These are phyloP conservation scores for Phlebopus sp. DNA, from an alignment of 1,284 basidiomycete species.

Conservation along the genomic window DNA sequence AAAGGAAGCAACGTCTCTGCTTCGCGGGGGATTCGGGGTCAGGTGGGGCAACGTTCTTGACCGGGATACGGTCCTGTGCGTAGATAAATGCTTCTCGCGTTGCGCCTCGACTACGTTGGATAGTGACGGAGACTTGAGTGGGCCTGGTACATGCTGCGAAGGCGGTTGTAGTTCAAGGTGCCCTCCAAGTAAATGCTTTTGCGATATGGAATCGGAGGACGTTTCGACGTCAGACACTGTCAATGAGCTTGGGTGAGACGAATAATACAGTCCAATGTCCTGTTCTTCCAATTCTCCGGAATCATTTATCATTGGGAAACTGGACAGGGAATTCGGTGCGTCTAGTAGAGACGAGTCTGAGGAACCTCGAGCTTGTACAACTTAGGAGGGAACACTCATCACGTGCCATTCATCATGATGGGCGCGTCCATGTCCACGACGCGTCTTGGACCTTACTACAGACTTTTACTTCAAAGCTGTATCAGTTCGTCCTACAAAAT, in stretches of 20 bases:
- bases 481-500: slow-evolving; percentile 10
- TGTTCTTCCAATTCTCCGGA: slow-evolving; percentile 25
- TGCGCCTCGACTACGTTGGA: slow-evolving; percentile 17
- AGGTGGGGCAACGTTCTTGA: slow-evolving; percentile 41
- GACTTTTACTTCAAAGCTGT: no score
- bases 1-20: slow-evolving; percentile 23
- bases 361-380: no score
- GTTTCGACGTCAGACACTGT: slow-evolving; percentile 26
- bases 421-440: no score
- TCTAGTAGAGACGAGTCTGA: no score
- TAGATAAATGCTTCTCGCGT: slow-evolving; percentile 8
- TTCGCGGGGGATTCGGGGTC: slow-evolving; percentile 10
- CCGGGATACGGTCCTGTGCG: slow-evolving; percentile 27
- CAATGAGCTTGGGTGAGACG: slow-evolving; percentile 25
- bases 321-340: no score
- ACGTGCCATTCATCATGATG: no score
- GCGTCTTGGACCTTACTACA: no score
- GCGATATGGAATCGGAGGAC: slow-evolving; percentile 19
- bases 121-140: slow-evolving; percentile 27
- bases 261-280: slow-evolving; percentile 29
- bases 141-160: background rate
- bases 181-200: slow-evolving; percentile 15
- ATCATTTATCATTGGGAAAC: slow-evolving; percentile 6
- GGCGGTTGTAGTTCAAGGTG: slow-evolving; percentile 3
- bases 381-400: no score